Conservation (phyloP, 75 land plant species). For the Cryptomeria japonica region DNA sequence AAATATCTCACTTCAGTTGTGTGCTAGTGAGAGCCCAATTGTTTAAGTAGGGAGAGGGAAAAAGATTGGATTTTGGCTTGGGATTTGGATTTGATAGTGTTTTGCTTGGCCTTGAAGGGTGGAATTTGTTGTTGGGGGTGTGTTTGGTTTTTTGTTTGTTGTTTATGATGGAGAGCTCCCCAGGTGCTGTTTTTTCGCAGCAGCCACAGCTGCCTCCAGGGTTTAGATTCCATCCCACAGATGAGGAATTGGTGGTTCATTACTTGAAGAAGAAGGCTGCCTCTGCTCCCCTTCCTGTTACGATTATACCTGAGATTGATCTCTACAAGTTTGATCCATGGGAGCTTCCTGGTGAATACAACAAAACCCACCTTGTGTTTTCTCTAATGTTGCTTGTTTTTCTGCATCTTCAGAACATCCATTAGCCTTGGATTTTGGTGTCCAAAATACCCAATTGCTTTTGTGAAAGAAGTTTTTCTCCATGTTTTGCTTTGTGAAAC, state of each 20-base stretch:
- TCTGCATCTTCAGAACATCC: too few species aligned
- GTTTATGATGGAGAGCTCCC: neutral
- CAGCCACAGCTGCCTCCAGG: constrained; percentile 22
- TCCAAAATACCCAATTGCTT: too few species aligned
- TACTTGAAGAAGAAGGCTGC: constrained; percentile 23
- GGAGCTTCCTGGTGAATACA: constrained; percentile 20
- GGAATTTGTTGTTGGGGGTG: neutral
- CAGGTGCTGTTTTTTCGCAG: neutral
- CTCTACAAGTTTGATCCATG: constrained; percentile 33
- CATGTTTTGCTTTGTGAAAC: too few species aligned
- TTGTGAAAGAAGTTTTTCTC: too few species aligned
- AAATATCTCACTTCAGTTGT: neutral
- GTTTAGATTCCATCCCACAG: constrained; percentile 29
- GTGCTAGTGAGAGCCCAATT: neutral
- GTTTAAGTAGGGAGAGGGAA: neutral
- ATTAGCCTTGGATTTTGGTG: too few species aligned
- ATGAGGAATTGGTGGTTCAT: constrained; percentile 33
- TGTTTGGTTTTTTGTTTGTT: neutral
- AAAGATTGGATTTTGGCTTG: too few species aligned
- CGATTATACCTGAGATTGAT: constrained; percentile 26
- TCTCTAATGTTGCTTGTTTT: too few species aligned
- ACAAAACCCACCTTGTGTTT: too few species aligned
- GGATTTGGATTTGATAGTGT: neutral
- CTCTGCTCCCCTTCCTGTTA: constrained; percentile 16
- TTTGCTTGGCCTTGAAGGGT: neutral